Evolutionary conservation across 225 moss, liverwort and hornwort genomes (phyloP).

Genomic region (Pseudisothecium myosuroides): DNA sequence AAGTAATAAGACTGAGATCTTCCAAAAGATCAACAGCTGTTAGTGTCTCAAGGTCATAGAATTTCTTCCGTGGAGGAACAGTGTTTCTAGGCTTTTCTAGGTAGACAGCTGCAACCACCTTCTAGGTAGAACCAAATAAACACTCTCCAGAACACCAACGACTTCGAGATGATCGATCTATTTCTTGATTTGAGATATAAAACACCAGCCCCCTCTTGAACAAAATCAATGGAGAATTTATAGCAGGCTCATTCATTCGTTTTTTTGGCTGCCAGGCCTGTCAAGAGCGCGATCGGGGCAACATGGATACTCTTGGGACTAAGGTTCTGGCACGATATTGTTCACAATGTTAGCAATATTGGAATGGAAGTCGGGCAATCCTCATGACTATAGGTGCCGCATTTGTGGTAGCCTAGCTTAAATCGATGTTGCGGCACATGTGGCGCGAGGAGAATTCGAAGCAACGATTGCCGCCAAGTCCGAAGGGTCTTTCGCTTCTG

Average conservation of each 20-base stretch:
- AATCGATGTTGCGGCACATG: background rate
- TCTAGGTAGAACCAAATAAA: background rate
- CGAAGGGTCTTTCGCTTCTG: background rate
- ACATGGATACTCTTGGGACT: background rate
- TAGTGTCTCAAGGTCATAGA: background rate
- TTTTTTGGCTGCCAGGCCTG: background rate
- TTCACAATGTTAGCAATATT: background rate
- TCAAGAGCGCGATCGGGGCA: background rate
- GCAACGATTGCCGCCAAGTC: slow-evolving; percentile 1
- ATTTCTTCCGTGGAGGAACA: background rate
- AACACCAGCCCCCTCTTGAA: background rate
- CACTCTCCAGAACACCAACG: background rate
- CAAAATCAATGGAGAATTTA: background rate
- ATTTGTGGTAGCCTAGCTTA: background rate
- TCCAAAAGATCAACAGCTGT: background rate
- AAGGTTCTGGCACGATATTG: background rate
- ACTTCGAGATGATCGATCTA: background rate
- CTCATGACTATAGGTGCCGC: background rate
- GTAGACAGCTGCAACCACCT: background rate
- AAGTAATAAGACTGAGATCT: background rate
- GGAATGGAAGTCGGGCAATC: background rate
- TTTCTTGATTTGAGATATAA: background rate
- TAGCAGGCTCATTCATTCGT: background rate
- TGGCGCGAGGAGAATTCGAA: background rate
- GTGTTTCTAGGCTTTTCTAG: background rate